phyloP scores from a whole-genome alignment of 345 rosid genomes.

The Erodium maritimum region DNA sequence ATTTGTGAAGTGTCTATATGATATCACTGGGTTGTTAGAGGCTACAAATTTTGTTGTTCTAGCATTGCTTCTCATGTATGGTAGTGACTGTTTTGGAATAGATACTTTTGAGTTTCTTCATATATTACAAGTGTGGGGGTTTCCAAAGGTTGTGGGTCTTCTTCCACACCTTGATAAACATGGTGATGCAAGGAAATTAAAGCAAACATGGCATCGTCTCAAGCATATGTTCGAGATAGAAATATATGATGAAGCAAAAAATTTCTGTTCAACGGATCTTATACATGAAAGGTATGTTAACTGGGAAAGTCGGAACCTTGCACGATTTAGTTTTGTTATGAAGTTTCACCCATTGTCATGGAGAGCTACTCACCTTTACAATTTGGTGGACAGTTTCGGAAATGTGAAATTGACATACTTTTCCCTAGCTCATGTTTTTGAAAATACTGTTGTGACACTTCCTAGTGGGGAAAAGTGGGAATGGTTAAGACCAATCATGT shows the following conservation, averaged over 20 bases:
- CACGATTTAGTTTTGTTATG: too few relatives aligned
- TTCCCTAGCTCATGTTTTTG: too few relatives aligned
- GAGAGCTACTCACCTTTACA: too few relatives aligned
- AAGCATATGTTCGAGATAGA: constrained; percentile 97
- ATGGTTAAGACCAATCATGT: too few relatives aligned
- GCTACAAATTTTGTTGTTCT: constrained; percentile 86
- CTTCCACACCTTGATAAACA: constrained; percentile 92
- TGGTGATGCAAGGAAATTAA: constrained; percentile 75
- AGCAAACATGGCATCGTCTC: constrained; percentile 72
- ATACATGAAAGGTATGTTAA: constrained; percentile 80
- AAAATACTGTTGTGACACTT: too few relatives aligned
- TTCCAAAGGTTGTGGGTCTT: constrained; percentile 88
- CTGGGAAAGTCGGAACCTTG: too few relatives aligned
- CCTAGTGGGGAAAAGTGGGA: too few relatives aligned
- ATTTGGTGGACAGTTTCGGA: too few relatives aligned
- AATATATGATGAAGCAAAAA: constrained; percentile 72
- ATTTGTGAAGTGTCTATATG: constrained; percentile 93
- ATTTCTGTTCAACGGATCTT: constrained; percentile 81
- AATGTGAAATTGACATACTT: too few relatives aligned
- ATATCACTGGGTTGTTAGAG: constrained; percentile 89
- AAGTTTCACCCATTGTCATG: too few relatives aligned
- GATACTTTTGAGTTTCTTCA: constrained; percentile 94
- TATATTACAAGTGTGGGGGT: constrained; percentile 87
- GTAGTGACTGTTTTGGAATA: constrained; percentile 97
- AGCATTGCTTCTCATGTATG: constrained; percentile 75